Percentiles rank a stretch among this genome's conserved stretches.
phyloP scores from a whole-genome alignment of 2,329 filamentous ascomycete genomes.

The Botrytis hyacinthi region DNA sequence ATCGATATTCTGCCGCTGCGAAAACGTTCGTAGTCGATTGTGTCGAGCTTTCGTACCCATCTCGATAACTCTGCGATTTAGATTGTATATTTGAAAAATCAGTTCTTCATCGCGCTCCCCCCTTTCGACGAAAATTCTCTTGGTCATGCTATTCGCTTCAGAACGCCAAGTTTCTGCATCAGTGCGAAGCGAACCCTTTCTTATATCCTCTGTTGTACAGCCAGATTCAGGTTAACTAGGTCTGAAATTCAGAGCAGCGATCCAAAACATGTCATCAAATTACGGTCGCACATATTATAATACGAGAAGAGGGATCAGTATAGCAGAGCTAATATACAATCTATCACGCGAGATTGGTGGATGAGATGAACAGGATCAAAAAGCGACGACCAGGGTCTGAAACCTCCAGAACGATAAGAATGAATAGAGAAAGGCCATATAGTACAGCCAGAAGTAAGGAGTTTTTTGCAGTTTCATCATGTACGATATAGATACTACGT shows the following conservation, averaged over 20 bases:
- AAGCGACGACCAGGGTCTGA: background rate
- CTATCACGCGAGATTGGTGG: too few relatives aligned
- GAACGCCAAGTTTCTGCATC: too few relatives aligned
- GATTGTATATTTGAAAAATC: background rate
- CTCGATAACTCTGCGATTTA: background rate
- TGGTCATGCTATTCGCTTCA: background rate
- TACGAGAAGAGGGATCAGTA: background rate
- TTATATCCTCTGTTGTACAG: background rate
- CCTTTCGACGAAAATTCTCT: background rate
- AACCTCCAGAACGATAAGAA: too few relatives aligned
- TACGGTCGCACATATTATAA: background rate
- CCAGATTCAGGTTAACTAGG: background rate
- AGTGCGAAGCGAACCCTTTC: background rate
- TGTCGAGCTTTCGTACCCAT: background rate
- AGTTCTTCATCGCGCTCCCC: background rate
- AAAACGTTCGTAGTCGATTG: background rate
- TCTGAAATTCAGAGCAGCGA: background rate
- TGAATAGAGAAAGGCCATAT: accelerated
- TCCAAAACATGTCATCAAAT: background rate
- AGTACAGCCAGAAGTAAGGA: background rate
- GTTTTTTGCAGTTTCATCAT: background rate
- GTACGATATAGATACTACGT: background rate
- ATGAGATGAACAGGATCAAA: background rate
- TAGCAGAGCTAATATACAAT: background rate
- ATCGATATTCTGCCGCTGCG: background rate